Evolutionary conservation across 805 yeast genomes (phyloP).

Genomic region (Suhomyces kilbournensis): DNA sequence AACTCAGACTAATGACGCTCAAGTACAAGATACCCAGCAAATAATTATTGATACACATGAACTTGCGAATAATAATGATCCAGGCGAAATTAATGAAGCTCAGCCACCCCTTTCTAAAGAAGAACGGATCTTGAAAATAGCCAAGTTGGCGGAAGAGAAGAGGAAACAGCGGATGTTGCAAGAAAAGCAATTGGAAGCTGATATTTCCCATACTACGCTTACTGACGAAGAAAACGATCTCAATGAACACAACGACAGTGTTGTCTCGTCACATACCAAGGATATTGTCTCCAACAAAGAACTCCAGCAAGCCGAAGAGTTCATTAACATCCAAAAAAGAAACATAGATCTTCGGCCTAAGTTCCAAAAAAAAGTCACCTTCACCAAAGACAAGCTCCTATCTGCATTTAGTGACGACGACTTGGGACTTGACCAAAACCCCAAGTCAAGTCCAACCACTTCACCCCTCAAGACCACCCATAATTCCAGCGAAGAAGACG

Average conservation of each 20-base stretch:
- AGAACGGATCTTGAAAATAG: constrained; percentile 16
- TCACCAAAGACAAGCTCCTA: constrained; percentile 31
- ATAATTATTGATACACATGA: neutral
- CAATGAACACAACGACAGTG: constrained; percentile 20
- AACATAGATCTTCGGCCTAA: constrained; percentile 29
- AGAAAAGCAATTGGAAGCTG: constrained; percentile 27
- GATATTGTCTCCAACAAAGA: constrained; percentile 22
- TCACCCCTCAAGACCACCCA: constrained; percentile 21
- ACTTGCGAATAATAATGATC: neutral
- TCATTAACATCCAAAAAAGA: constrained; percentile 34
- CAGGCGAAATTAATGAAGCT: neutral
- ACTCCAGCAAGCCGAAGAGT: constrained; percentile 30
- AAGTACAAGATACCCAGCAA: neutral
- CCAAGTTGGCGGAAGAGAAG: constrained; percentile 19
- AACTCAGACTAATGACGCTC: neutral
- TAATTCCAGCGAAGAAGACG: constrained; percentile 6
- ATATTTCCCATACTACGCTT: constrained; percentile 29
- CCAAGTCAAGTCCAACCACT: constrained; percentile 30
- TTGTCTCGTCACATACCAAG: constrained; percentile 13
- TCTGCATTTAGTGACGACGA: constrained; percentile 30
- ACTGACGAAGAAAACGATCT: constrained; percentile 42
- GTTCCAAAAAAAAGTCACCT: constrained; percentile 21
- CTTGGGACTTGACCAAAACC: constrained; percentile 4
- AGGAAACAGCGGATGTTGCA: constrained; percentile 12
- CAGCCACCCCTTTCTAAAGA: constrained; percentile 11